Conservation (phyloP, 2,329 filamentous ascomycete species). For the Epichloe uncinata region DNA sequence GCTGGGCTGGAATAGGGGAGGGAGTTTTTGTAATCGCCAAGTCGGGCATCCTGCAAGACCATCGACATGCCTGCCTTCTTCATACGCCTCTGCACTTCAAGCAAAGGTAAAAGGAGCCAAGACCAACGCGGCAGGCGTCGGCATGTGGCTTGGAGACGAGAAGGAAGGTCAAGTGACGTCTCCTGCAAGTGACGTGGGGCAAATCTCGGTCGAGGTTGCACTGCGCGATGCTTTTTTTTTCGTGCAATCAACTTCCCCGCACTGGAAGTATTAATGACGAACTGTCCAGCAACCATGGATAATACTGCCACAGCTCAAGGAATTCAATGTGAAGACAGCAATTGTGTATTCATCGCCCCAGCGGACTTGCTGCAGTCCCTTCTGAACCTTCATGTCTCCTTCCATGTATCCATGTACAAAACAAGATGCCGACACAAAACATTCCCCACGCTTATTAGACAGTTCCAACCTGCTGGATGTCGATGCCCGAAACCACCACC, state of each 20-base stretch:
- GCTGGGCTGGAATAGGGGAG: neutral
- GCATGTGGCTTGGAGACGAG: neutral
- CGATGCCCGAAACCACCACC: neutral
- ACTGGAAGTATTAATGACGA: too few species aligned
- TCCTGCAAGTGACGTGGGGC: neutral
- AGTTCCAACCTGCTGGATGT: neutral
- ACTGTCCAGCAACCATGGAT: too few species aligned
- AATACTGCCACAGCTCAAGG: too few species aligned
- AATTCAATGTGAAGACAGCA: too few species aligned
- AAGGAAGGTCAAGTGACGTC: neutral
- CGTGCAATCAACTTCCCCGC: too few species aligned
- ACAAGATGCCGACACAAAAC: too few species aligned
- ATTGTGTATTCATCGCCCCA: too few species aligned
- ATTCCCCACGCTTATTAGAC: neutral
- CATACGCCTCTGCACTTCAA: neutral
- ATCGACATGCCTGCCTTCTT: neutral
- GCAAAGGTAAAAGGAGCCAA: too few species aligned
- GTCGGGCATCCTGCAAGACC: slow-evolving; percentile 1
- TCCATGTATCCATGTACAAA: too few species aligned
- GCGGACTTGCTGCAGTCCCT: too few species aligned
- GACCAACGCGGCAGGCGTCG: neutral
- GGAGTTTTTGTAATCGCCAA: neutral
- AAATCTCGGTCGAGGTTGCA: neutral
- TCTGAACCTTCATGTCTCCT: too few species aligned
- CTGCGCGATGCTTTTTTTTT: neutral